A percentile compares a stretch with the other conserved stretches of the same genome.
Evolutionary conservation across 2,329 filamentous ascomycete species (phyloP).

Genomic region (Pyrenochaeta sp.): DNA sequence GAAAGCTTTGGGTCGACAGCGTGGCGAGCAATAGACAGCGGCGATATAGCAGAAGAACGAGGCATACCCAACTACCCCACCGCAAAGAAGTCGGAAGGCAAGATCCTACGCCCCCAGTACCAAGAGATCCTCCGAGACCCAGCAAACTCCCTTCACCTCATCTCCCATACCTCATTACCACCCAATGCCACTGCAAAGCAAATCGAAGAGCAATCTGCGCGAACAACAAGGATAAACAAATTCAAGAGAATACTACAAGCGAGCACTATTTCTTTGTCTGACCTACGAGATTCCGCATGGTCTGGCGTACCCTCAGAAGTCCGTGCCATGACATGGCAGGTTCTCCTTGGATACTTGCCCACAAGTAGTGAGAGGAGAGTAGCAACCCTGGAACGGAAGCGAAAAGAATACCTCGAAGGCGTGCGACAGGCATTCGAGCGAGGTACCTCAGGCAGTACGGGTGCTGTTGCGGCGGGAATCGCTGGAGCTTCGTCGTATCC

Average conservation of each 20-base stretch:
- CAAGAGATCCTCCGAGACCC: constrained; percentile 90
- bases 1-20: constrained; percentile 32
- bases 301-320: constrained; percentile 94
- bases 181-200: constrained; percentile 81
- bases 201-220: constrained; percentile 81
- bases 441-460: constrained; percentile 52
- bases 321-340: constrained; percentile 98
- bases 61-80: constrained; percentile 83
- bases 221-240: constrained; percentile 95
- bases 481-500: constrained; percentile 52
- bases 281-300: constrained; percentile 88
- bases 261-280: constrained; percentile 83
- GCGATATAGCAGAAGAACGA: constrained; percentile 91
- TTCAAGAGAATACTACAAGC: constrained; percentile 96
- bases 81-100: constrained; percentile 88
- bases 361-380: constrained; percentile 95
- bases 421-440: constrained; percentile 73
- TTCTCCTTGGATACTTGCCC: constrained; percentile 92
- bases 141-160: constrained; percentile 92
- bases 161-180: constrained; percentile 81
- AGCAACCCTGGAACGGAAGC: constrained; percentile 87
- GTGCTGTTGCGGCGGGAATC: constrained; percentile 60
- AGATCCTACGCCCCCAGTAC: constrained; percentile 95
- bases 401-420: constrained; percentile 95
- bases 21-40: constrained; percentile 77